Percentiles rank a stretch among this genome's conserved stretches.
These are phyloP conservation scores for Fallopia convolvulus DNA, from an alignment of 148 eudicot genomes.

Conservation along the genomic window DNA sequence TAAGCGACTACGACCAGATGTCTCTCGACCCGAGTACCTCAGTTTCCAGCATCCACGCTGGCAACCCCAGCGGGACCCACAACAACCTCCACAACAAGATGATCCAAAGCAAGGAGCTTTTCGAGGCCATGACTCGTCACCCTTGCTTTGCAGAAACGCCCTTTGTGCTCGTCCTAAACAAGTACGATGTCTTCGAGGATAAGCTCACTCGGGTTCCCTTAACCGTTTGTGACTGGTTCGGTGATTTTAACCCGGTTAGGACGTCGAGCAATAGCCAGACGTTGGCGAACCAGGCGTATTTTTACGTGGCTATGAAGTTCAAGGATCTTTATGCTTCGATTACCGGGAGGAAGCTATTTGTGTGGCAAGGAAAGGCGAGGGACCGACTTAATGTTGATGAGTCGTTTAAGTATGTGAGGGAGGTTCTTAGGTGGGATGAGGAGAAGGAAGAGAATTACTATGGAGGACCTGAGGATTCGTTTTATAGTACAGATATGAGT, in stretches of 20 bases:
- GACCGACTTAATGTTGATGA: slow-evolving; percentile 74
- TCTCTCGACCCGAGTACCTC: slow-evolving; percentile 34
- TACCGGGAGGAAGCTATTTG: slow-evolving; percentile 84
- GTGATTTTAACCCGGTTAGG: slow-evolving; percentile 67
- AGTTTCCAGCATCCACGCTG: background rate
- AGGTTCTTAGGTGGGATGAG: slow-evolving; percentile 96
- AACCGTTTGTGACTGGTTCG: slow-evolving; percentile 73
- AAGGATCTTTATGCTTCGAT: slow-evolving; percentile 83
- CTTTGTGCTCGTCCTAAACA: slow-evolving; percentile 74
- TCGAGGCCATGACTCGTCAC: slow-evolving; percentile 65
- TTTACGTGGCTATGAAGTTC: slow-evolving; percentile 87
- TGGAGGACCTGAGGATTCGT: slow-evolving; percentile 64
- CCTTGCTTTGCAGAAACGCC: slow-evolving; percentile 86
- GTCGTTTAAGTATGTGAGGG: slow-evolving; percentile 77
- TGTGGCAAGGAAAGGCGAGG: slow-evolving; percentile 84
- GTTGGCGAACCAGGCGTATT: slow-evolving; percentile 87
- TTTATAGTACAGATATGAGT: slow-evolving; percentile 93
- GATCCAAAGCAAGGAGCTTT: slow-evolving; percentile 73
- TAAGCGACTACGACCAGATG: slow-evolving; percentile 82
- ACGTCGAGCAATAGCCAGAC: slow-evolving; percentile 70
- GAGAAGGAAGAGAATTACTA: slow-evolving; percentile 71
- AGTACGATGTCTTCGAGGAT: slow-evolving; percentile 85
- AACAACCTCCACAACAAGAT: slow-evolving; percentile 53
- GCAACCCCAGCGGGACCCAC: background rate
- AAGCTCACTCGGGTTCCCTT: slow-evolving; percentile 57